Conservation (phyloP, 2,329 filamentous ascomycete species). For the Clonostachys rhizophaga region DNA sequence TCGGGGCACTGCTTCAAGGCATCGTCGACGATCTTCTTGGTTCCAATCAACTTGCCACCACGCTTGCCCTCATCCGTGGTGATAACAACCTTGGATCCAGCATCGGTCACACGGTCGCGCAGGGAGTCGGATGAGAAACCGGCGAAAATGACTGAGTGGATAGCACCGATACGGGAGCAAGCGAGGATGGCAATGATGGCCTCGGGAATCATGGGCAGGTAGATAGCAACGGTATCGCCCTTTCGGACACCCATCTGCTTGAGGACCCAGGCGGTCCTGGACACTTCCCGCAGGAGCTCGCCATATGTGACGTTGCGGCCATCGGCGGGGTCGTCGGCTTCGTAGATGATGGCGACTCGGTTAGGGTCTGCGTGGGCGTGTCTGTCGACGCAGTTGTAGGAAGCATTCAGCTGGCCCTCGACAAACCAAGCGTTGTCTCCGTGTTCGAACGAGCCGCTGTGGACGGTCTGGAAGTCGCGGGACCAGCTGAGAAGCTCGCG, state of each 20-base stretch:
- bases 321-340: constrained; percentile 85
- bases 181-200: constrained; percentile 88
- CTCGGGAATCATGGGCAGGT: constrained; percentile 98
- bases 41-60: constrained; percentile 93
- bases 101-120: constrained; percentile 90
- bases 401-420: constrained; percentile 90
- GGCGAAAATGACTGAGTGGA: constrained; percentile 97
- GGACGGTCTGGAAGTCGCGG: constrained; percentile 86
- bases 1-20: constrained; percentile 93
- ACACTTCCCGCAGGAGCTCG: constrained; percentile 91
- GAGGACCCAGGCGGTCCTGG: constrained; percentile 77
- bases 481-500: constrained; percentile 89
- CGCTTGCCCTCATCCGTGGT: constrained; percentile 97
- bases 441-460: constrained; percentile 66
- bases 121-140: constrained; percentile 97
- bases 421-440: constrained; percentile 94
- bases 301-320: constrained; percentile 89
- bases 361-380: constrained; percentile 94
- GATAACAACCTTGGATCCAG: constrained; percentile 87
- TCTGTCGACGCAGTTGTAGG: constrained; percentile 95
- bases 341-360: constrained; percentile 95
- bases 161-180: constrained; percentile 84
- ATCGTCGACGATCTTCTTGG: constrained; percentile 99
- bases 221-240: constrained; percentile 95
- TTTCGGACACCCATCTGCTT: constrained; percentile 96